phyloP scores from a whole-genome alignment of 169 alveolate species.

The Cyclospora cayetanensis region DNA sequence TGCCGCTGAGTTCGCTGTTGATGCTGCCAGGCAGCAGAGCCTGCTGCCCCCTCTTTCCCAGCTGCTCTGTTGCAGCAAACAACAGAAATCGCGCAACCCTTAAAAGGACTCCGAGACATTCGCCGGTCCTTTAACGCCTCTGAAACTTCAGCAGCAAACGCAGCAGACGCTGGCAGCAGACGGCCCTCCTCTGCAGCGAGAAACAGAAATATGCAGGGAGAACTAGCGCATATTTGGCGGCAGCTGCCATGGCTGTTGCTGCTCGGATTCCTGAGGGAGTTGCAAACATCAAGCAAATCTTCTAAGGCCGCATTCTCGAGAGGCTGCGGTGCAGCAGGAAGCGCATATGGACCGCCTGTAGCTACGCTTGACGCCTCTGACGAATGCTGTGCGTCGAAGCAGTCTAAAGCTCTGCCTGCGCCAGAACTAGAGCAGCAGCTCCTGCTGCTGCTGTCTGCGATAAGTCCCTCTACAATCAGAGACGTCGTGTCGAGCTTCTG shows the following conservation, averaged over 20 bases:
- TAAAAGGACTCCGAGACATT: not conserved
- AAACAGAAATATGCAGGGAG: not conserved
- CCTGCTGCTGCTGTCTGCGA: not conserved
- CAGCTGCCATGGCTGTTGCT: not conserved
- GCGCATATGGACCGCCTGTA: not conserved
- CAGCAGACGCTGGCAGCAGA: not conserved
- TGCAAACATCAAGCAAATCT: not conserved
- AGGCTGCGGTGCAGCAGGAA: constrained; percentile 5
- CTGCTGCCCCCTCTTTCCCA: not conserved
- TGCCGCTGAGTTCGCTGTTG: not conserved
- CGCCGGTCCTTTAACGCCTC: not conserved
- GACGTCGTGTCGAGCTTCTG: constrained; percentile 9
- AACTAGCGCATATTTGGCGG: not conserved
- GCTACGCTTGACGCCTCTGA: not conserved
- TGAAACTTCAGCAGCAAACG: constrained; percentile 18
- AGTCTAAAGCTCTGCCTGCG: not conserved
- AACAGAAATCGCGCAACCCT: not conserved
- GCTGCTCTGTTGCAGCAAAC: not conserved
- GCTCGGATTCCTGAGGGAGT: not conserved
- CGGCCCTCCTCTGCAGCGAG: not conserved
- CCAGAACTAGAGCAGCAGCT: not conserved
- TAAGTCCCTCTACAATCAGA: constrained; percentile 8
- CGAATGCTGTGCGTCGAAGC: not conserved
- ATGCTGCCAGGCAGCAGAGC: not conserved
- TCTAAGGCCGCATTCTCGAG: not conserved